Evolutionary conservation across 805 yeast genomes (phyloP), one percentile per base, ranked within the genome.

Genomic region (Kluyveromyces nonfermentans): DNA sequence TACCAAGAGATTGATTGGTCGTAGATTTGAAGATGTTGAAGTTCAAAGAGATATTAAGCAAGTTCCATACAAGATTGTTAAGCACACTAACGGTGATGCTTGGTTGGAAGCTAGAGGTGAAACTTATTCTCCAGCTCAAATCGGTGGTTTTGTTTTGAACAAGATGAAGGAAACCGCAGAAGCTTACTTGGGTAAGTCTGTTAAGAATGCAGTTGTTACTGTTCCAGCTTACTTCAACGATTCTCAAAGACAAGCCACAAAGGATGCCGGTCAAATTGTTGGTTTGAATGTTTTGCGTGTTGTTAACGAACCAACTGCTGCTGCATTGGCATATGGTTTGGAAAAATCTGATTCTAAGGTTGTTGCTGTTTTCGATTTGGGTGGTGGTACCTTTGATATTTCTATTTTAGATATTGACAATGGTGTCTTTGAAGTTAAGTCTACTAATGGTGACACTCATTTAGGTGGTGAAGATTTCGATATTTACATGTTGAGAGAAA

Each of bases 81-180:
- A 86, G 74, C 94, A 87, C 76, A 66, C 74, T 51, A 89, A 89
- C 65, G 96, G 96, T 54, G 97, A 89, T 64, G 96, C 96, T 46
- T 88, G 96, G 96, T 79, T 88, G 46, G 87, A 86, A 73, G 88
- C 94, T 50, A 78, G 87, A 56, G 94, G 90, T 55, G 78, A 84
- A 66, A 70, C 73, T 51, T 89, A 88, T 75, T 88, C 96, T 41
- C 97, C 97, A 44, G 89, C 94, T 47, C 96, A 88, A 70, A 85
- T 88, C 57, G 96, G 96, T 61, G 96, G 96, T 45, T 85, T 88
- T 62, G 75, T 88, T 52, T 78, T 88, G 62, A 86, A 85, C 80
- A 89, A 88, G 78, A 89, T 88, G 96, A 89, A 88, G 80, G 96
- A 89, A 75, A 89, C 96, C 54, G 96, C 97, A 53, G 96, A 87